These are phyloP conservation scores for Lecanosticta acicola DNA, from an alignment of 2,329 filamentous ascomycete genomes.

Conservation along the genomic window DNA sequence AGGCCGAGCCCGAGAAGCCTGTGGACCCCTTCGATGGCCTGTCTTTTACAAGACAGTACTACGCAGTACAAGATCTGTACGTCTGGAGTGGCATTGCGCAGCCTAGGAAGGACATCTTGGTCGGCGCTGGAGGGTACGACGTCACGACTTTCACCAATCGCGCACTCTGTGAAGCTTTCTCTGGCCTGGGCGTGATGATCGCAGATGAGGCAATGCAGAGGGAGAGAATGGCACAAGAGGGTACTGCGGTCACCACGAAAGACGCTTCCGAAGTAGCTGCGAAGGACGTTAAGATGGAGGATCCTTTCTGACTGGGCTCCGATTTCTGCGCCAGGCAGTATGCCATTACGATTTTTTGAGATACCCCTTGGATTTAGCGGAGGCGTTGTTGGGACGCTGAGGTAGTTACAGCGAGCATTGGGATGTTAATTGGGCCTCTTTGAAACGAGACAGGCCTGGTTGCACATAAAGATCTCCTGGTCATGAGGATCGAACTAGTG, in stretches of 20 bases:
- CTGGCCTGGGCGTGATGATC: slow-evolving; percentile 80
- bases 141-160: slow-evolving; percentile 74
- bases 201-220: slow-evolving; percentile 59
- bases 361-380: slow-evolving; percentile 15
- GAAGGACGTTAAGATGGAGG: slow-evolving; percentile 49
- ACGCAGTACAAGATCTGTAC: slow-evolving; percentile 64
- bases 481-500: too few species aligned
- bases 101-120: slow-evolving; percentile 59
- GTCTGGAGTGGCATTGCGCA: slow-evolving; percentile 67
- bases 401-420: too few species aligned
- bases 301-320: slow-evolving; percentile 32
- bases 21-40: slow-evolving; percentile 87
- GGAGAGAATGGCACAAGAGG: slow-evolving; percentile 33
- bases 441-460: too few species aligned
- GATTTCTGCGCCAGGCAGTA: background rate
- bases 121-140: slow-evolving; percentile 76
- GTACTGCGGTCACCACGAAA: slow-evolving; percentile 30
- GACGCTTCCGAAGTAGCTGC: slow-evolving; percentile 49
- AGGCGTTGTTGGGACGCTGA: slow-evolving; percentile 8
- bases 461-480: too few species aligned
- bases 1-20: slow-evolving; percentile 61
- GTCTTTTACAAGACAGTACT: slow-evolving; percentile 59
- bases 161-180: slow-evolving; percentile 81
- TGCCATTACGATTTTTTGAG: slow-evolving; percentile 6
- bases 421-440: too few species aligned